Evolutionary conservation across 2,329 filamentous ascomycete genomes (phyloP).

Genomic region (Seiridium unicorne): DNA sequence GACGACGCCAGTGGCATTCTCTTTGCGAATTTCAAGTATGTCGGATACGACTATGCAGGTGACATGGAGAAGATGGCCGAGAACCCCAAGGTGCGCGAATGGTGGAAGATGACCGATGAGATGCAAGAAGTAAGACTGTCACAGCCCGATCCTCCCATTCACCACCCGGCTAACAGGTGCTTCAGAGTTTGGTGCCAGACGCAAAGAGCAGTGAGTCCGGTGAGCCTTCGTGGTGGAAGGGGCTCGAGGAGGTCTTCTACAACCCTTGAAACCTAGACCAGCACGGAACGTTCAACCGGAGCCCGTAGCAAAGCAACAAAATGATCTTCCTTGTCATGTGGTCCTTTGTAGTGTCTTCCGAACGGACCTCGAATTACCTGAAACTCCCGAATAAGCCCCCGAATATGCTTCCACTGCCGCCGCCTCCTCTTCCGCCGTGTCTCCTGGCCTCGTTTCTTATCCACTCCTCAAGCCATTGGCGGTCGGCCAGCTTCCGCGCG

Average conservation of each 20-base stretch:
- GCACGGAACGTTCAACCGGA: not conserved
- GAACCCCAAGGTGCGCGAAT: constrained; percentile 71
- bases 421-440: constrained; percentile 42
- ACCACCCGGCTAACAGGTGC: too few relatives aligned
- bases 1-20: constrained; percentile 62
- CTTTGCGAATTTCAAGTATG: constrained; percentile 76
- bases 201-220: constrained; percentile 58
- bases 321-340: too few relatives aligned
- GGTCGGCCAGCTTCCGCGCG: constrained; percentile 45
- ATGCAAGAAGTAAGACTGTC: constrained; percentile 59
- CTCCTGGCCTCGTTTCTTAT: constrained; percentile 48
- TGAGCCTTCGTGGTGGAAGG: constrained; percentile 67
- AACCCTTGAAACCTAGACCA: constrained; percentile 34
- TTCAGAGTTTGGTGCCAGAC: constrained; percentile 49
- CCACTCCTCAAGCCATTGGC: constrained; percentile 52
- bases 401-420: constrained; percentile 30
- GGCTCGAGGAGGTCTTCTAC: constrained; percentile 69
- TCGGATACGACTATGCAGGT: constrained; percentile 68
- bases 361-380: constrained; percentile 16
- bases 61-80: constrained; percentile 77
- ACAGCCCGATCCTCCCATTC: not conserved
- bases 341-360: too few relatives aligned
- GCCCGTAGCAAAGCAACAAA: too few relatives aligned
- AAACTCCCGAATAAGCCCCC: constrained; percentile 29
- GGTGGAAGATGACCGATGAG: constrained; percentile 79